Conservation (phyloP, 2,329 filamentous ascomycete species). For the Hypoxylon sp. region DNA sequence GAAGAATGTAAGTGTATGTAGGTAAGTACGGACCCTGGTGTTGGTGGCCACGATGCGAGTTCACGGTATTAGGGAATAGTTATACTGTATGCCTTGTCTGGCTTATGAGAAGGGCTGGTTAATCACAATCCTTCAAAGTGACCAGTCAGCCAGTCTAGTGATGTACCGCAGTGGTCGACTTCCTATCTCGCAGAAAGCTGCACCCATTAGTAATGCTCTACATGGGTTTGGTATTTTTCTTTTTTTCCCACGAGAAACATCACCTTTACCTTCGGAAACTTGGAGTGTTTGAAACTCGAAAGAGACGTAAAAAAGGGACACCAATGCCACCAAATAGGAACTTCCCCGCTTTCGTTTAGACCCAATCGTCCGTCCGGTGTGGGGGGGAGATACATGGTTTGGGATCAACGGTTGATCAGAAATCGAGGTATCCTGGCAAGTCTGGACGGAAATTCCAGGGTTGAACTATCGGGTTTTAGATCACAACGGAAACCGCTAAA, state of each 20-base stretch:
- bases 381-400: slow-evolving; percentile 31
- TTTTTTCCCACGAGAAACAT: slow-evolving; percentile 5
- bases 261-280: slow-evolving; percentile 27
- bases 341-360: slow-evolving; percentile 43
- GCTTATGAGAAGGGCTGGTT: slow-evolving; percentile 26
- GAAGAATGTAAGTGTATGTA: slow-evolving; percentile 6
- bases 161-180: slow-evolving; percentile 14
- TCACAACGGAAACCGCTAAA: slow-evolving; percentile 21
- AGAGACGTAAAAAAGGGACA: slow-evolving; percentile 30
- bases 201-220: slow-evolving; percentile 35
- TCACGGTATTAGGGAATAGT: slow-evolving; percentile 44
- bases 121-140: slow-evolving; percentile 43
- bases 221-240: slow-evolving; percentile 24
- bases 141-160: slow-evolving; percentile 36
- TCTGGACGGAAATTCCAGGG: slow-evolving; percentile 31
- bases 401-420: slow-evolving; percentile 34
- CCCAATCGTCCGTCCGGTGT: slow-evolving; percentile 38
- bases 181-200: slow-evolving; percentile 37
- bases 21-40: slow-evolving; percentile 14
- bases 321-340: slow-evolving; percentile 41
- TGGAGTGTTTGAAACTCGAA: slow-evolving; percentile 40
- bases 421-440: slow-evolving; percentile 17
- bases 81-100: slow-evolving; percentile 39
- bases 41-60: slow-evolving; percentile 17
- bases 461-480: slow-evolving; percentile 28